Conservation (phyloP, 371 early-diverging fungal genomes). For the Rhizopus arrhizus region DNA sequence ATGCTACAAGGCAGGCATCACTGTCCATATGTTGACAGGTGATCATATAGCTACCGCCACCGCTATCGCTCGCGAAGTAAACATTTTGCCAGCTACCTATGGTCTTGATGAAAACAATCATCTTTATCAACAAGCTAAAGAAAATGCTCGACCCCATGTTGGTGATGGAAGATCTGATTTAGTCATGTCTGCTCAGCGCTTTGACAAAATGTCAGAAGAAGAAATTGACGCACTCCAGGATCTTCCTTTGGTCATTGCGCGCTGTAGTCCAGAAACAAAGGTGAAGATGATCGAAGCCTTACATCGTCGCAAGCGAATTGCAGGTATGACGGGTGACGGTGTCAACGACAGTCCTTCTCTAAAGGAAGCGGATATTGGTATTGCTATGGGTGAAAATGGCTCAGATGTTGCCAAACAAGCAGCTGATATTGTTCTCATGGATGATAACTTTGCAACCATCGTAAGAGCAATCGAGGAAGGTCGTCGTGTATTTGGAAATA, state of each 20-base stretch:
- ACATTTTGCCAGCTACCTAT: conserved; percentile 71
- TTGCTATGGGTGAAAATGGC: conserved; percentile 91
- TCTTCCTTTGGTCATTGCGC: conserved; percentile 91
- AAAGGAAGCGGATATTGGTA: conserved; percentile 89
- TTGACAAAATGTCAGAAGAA: conserved; percentile 83
- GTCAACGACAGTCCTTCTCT: conserved; percentile 92
- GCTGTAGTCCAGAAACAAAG: conserved; percentile 96
- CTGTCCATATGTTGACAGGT: conserved; percentile 95
- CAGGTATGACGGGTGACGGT: conserved; percentile 90
- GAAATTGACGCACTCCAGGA: conserved; percentile 75
- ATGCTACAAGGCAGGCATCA: conserved; percentile 90
- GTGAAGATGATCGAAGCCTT: conserved; percentile 94
- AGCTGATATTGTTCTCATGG: conserved; percentile 86
- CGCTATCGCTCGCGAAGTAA: conserved; percentile 91
- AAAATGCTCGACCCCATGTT: conserved; percentile 27
- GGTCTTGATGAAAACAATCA: conserved; percentile 29
- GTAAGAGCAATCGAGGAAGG: conserved; percentile 83
- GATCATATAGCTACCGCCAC: conserved; percentile 93
- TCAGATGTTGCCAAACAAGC: conserved; percentile 93
- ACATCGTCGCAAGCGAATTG: conserved; percentile 75
- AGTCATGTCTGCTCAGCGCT: conserved; percentile 84
- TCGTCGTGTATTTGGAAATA: conserved; percentile 88
- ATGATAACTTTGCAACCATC: conserved; percentile 88
- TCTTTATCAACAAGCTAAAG: conserved; percentile 13
- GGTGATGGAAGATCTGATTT: conserved; percentile 40